Conservation (phyloP, 2,329 filamentous ascomycete genomes). For the Apiospora kogelbergensis region DNA sequence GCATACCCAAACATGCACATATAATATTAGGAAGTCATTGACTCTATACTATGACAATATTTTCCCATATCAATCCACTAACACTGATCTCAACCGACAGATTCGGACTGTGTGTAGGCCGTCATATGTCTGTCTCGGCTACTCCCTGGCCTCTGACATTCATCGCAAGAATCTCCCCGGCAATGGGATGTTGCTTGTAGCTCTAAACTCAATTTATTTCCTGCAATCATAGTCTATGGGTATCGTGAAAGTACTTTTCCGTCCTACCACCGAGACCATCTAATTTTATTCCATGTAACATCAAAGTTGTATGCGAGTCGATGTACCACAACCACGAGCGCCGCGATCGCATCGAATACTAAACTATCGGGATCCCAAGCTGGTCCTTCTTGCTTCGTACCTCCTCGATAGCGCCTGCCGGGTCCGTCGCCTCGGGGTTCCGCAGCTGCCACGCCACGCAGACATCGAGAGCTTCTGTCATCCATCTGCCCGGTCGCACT, state of each 20-base stretch:
- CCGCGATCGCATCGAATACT: background rate
- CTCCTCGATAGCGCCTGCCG: slow-evolving; percentile 58
- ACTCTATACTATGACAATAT: no score
- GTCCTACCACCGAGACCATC: background rate
- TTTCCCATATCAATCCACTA: no score
- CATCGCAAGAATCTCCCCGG: no score
- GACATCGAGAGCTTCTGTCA: slow-evolving; percentile 74
- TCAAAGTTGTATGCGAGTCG: background rate
- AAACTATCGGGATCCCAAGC: slow-evolving; percentile 42
- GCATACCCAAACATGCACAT: background rate
- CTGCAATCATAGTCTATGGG: background rate
- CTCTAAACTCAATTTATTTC: no score
- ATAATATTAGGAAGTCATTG: no score
- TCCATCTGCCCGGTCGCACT: slow-evolving; percentile 79
- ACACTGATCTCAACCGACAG: no score
- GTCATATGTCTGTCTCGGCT: no score
- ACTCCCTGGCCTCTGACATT: no score
- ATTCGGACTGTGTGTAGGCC: no score
- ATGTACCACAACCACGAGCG: background rate
- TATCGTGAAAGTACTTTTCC: slow-evolving; percentile 2
- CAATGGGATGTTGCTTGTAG: no score
- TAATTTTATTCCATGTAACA: background rate
- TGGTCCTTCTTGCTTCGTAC: slow-evolving; percentile 52
- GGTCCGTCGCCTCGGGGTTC: slow-evolving; percentile 66
- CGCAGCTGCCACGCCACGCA: slow-evolving; percentile 88